A percentile compares a stretch with the other conserved stretches of the same genome.
phyloP scores from a whole-genome alignment of 331 rosid genomes.

The Erythrophleum ivorense region DNA sequence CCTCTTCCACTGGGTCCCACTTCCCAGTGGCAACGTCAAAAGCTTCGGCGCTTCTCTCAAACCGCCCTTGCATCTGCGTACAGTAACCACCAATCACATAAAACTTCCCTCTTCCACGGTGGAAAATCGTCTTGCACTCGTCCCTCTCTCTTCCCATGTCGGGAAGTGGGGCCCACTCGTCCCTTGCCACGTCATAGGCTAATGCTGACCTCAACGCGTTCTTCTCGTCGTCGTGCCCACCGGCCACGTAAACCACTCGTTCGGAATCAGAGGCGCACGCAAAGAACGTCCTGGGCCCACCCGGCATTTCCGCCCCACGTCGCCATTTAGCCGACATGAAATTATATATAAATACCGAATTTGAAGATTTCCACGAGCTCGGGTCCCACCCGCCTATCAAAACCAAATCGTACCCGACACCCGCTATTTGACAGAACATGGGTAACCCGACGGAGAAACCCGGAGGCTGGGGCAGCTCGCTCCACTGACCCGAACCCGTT shows the following conservation, averaged over 20 bases:
- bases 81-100: constrained; percentile 56
- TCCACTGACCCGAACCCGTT: constrained; percentile 52
- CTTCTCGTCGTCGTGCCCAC: constrained; percentile 69
- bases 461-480: constrained; percentile 50
- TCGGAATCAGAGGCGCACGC: constrained; percentile 54
- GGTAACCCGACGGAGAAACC: constrained; percentile 52
- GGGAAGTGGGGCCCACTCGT: constrained; percentile 50
- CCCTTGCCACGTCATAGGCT: constrained; percentile 50
- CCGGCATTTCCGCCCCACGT: constrained; percentile 67
- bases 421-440: constrained; percentile 61
- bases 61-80: constrained; percentile 69
- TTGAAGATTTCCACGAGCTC: constrained; percentile 54
- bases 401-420: constrained; percentile 57
- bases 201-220: constrained; percentile 58
- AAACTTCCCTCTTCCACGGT: constrained; percentile 38
- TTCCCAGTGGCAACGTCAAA: constrained; percentile 45
- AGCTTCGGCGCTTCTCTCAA: constrained; percentile 57
- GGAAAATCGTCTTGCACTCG: constrained; percentile 60
- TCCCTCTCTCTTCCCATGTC: constrained; percentile 65
- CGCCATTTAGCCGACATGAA: constrained; percentile 57
- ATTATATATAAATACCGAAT: constrained; percentile 55
- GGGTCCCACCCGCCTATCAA: constrained; percentile 78
- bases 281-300: constrained; percentile 59
- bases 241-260: constrained; percentile 51
- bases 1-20: constrained; percentile 49